Base-by-base conservation (phyloP, 495 filamentous ascomycete genomes). In the Penicillium maclennaniae region DNA sequence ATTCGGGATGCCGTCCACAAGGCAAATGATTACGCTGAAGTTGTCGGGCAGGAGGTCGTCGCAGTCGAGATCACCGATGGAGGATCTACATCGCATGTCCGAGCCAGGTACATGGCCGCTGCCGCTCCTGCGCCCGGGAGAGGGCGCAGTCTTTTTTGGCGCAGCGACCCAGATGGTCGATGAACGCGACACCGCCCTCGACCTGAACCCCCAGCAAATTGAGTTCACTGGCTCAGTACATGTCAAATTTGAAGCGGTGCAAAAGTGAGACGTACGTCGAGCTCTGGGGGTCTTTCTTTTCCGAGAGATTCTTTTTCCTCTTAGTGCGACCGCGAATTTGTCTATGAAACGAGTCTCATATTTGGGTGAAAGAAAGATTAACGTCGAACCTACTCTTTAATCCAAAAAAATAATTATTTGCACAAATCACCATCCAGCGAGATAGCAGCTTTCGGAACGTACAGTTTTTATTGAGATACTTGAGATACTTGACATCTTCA, bases 11-110 rank as follows among this genome's bases (percentile, higher is more conserved):
- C 63, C 6, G 47, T 67, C 5, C 19, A 37, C 7, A 55, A 61
- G 16, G 63, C 63, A 0, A 44, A 57, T 6, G 63, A 67, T 14
- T 62, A 52, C 45, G 59, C 63, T 0, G 58, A 51, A 3, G 63
- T 58, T 3, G 23, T 67, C 10, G 59, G 54, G 12, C 42, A 56
- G 28, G 15, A 57, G 15, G 59, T 62, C 0, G 46, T 45, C 5
- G 43, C 54, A 7, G 51, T 55, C 19, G 47, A 62, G 20, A 47
- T 65, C 15, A 21, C 31, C 7, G 59, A 60, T 36, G 25, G 39
- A 5, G 53, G 45, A 14, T 17, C n/a, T 14, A 6, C 16, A 14
- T 40, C 38, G 16, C 19, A 40, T 19, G 38, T 34, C 8, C 10
- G 31, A 34, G 31, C 31, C 4, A 34, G 31, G 31, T 14, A 34